Percentiles rank a stretch among this genome's conserved stretches.
Evolutionary conservation across 768 basidiomycete genomes (phyloP).

Genomic region (Podaxis pistillaris): DNA sequence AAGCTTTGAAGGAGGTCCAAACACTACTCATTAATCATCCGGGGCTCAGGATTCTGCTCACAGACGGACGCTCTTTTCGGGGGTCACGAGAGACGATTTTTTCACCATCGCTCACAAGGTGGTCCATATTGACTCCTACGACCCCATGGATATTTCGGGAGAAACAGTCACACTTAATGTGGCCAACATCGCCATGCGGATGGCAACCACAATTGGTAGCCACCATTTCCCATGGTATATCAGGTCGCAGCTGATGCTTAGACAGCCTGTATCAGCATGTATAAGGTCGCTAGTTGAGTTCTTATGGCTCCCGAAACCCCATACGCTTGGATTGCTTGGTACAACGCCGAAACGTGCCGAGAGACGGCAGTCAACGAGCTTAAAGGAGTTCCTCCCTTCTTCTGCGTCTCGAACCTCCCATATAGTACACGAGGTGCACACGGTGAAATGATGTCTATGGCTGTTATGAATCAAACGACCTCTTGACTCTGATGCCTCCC

Average conservation of each 20-base stretch:
- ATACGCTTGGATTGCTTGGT: not conserved
- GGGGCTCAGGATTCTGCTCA: not conserved
- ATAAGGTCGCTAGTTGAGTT: not conserved
- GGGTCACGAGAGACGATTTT: constrained; percentile 9
- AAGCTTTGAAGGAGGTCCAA: constrained; percentile 15
- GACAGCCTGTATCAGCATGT: constrained; percentile 5
- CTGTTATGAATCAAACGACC: constrained; percentile 9
- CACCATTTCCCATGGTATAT: constrained; percentile 13
- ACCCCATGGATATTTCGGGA: constrained; percentile 16
- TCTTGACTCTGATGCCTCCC: constrained; percentile 11
- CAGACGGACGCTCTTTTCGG: not conserved
- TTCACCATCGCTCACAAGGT: not conserved
- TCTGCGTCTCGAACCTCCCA: not conserved
- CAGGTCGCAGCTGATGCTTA: not conserved
- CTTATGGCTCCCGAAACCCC: not conserved
- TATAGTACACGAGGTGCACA: constrained; percentile 15
- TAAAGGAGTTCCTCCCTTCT: constrained; percentile 4
- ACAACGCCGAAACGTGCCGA: constrained; percentile 8
- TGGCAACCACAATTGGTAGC: constrained; percentile 13
- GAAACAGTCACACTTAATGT: constrained; percentile 16
- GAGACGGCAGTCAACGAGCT: constrained; percentile 2
- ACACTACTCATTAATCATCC: not conserved
- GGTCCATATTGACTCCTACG: constrained; percentile 13
- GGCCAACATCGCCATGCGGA: constrained; percentile 16
- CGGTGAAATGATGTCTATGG: constrained; percentile 13